phyloP scores from a whole-genome alignment of 108 stramenopile species.

The Craspedostauros australis region DNA sequence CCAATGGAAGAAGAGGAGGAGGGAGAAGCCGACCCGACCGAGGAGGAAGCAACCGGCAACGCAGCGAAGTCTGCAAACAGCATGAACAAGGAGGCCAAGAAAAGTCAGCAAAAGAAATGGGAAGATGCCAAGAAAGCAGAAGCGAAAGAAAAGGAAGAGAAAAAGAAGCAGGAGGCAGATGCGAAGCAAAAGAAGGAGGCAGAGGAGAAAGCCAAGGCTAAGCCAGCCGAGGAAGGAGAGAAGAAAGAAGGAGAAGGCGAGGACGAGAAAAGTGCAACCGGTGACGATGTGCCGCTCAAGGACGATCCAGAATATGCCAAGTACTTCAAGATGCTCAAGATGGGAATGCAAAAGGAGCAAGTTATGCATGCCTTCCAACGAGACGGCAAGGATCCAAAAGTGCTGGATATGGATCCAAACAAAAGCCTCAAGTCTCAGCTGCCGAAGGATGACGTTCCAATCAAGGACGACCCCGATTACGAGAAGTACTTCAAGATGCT shows the following conservation, averaged over 20 bases:
- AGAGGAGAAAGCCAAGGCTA: not conserved
- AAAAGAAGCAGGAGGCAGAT: constrained; percentile 8
- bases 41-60: not conserved
- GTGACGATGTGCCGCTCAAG: constrained; percentile 38
- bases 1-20: constrained; percentile 2
- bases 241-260: constrained; percentile 5
- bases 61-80: constrained; percentile 1
- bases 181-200: constrained; percentile 1
- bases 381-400: constrained; percentile 53
- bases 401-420: constrained; percentile 61
- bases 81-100: constrained; percentile 22
- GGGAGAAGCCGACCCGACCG: constrained; percentile 4
- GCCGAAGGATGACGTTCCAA: constrained; percentile 35
- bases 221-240: not conserved
- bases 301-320: constrained; percentile 74
- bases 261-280: not conserved
- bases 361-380: constrained; percentile 62
- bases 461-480: constrained; percentile 76
- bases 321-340: constrained; percentile 70
- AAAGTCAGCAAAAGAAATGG: constrained; percentile 24
- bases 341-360: constrained; percentile 72
- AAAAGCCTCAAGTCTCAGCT: constrained; percentile 40
- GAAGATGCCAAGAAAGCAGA: constrained; percentile 15
- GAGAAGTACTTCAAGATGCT: constrained; percentile 77
- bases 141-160: constrained; percentile 13